phyloP scores from a whole-genome alignment of 1,284 basidiomycete genomes.

The Ceratobasidium sp. region DNA sequence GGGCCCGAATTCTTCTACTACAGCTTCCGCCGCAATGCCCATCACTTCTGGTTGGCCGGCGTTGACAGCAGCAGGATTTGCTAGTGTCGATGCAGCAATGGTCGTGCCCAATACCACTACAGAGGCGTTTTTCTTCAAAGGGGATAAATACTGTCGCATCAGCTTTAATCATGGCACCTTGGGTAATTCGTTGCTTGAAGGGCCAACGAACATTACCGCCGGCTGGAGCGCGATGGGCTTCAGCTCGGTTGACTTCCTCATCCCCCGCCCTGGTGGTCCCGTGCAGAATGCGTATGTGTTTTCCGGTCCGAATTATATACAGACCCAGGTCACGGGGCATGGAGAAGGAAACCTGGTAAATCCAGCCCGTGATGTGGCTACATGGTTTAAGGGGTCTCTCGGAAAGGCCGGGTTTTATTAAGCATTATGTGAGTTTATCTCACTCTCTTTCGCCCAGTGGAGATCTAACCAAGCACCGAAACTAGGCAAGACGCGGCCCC shows the following conservation, averaged over 20 bases:
- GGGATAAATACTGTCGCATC: constrained; percentile 17
- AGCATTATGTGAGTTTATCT: not conserved
- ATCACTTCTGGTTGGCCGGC: constrained; percentile 1
- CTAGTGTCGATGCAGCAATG: constrained; percentile 20
- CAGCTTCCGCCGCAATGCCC: not conserved
- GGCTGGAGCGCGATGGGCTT: constrained; percentile 3
- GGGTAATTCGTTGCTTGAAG: constrained; percentile 21
- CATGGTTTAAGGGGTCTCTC: not conserved
- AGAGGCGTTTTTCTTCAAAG: constrained; percentile 30
- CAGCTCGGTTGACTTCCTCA: not conserved
- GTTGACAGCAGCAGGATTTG: constrained; percentile 11
- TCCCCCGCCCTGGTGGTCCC: not conserved
- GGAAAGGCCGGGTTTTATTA: constrained; percentile 13
- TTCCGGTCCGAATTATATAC: not conserved
- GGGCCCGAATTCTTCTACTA: not conserved
- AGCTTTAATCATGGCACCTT: not conserved
- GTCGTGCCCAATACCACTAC: constrained; percentile 9
- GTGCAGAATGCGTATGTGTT: constrained; percentile 1
- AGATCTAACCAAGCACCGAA: no score
- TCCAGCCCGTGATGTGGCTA: not conserved
- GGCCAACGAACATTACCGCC: constrained; percentile 6
- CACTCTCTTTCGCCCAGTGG: no score
- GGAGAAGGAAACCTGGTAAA: not conserved
- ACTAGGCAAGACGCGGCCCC: no score
- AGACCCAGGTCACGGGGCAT: not conserved